Conservation (phyloP, 805 yeast species). For the Wickerhamiella azyma region DNA sequence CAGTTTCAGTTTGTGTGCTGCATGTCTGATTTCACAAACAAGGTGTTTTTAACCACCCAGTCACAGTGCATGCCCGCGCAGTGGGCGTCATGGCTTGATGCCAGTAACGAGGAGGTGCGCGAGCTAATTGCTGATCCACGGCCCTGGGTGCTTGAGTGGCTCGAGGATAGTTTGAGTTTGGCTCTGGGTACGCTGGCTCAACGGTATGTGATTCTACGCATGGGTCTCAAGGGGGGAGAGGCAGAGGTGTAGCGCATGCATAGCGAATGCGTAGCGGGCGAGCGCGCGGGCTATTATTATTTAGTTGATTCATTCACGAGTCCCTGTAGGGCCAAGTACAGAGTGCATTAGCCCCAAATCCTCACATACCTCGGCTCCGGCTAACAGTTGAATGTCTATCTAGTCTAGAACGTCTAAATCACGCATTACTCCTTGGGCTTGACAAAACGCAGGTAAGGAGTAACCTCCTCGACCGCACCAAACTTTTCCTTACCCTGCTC, state of each 20-base stretch:
- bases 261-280: no score
- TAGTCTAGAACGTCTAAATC: no score
- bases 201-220: slow-evolving; percentile 76
- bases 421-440: slow-evolving; percentile 16
- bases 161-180: slow-evolving; percentile 62
- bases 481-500: slow-evolving; percentile 69
- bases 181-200: slow-evolving; percentile 83
- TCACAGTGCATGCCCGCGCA: slow-evolving; percentile 82
- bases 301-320: no score
- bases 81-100: slow-evolving; percentile 91
- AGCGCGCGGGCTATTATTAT: no score
- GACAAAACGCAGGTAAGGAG: slow-evolving; percentile 78
- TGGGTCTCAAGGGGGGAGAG: slow-evolving; percentile 37
- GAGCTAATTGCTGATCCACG: slow-evolving; percentile 55
- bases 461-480: slow-evolving; percentile 73
- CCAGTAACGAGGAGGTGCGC: slow-evolving; percentile 22
- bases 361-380: no score
- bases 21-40: slow-evolving; percentile 66
- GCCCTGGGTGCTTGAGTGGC: slow-evolving; percentile 72
- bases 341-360: no score
- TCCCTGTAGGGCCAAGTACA: no score
- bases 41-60: slow-evolving; percentile 55
- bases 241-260: no score
- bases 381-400: background rate
- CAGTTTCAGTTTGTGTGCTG: slow-evolving; percentile 64